phyloP scores from a whole-genome alignment of 495 filamentous ascomycete species.

The Sordaria brevicollis region DNA sequence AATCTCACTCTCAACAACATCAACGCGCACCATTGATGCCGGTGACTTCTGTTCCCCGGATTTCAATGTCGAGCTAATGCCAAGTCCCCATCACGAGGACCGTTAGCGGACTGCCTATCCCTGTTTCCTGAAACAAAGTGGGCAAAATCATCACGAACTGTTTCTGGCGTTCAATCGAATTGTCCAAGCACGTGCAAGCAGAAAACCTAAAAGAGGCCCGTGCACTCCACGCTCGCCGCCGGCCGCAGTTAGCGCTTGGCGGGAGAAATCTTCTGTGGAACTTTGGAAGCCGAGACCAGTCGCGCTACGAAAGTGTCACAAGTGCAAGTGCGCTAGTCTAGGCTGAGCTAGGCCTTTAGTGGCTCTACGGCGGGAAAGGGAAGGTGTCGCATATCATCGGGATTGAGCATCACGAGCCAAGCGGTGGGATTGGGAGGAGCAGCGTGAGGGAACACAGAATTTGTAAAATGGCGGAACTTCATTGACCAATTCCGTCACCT shows the following conservation, averaged over 20 bases:
- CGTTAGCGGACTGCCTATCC: background rate
- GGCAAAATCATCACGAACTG: background rate
- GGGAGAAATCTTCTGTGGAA: background rate
- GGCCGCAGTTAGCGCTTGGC: background rate
- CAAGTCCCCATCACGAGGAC: background rate
- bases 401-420: background rate
- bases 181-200: background rate
- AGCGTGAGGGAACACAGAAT: too few relatives aligned
- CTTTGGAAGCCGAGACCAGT: background rate
- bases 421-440: too few relatives aligned
- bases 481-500: background rate
- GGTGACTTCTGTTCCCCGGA: background rate
- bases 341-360: background rate
- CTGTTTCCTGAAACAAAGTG: background rate
- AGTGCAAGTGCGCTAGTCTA: background rate
- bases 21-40: background rate
- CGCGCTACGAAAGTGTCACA: too few relatives aligned
- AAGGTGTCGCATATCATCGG: background rate
- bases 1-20: background rate
- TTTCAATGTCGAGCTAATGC: background rate
- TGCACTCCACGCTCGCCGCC: background rate
- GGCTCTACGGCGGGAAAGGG: background rate
- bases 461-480: background rate
- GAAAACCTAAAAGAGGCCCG: background rate
- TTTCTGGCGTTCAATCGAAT: background rate